phyloP scores from a whole-genome alignment of 2,329 filamentous ascomycete species.

The Penicillium italicum region DNA sequence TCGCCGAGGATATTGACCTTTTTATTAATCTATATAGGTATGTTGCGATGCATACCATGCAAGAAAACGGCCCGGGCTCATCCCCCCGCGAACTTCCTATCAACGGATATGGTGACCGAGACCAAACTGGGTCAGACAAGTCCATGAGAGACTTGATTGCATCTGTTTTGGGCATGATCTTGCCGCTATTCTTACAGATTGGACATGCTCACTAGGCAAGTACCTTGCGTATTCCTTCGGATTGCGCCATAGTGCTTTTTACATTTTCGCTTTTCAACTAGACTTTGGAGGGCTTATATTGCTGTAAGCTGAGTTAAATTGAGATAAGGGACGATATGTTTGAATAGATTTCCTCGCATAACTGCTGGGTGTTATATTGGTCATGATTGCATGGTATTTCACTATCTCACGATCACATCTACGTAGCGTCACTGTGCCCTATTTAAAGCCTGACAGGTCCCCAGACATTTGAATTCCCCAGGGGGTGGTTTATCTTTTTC shows the following conservation, averaged over 20 bases:
- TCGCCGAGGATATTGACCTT: slow-evolving; percentile 1
- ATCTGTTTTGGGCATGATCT: slow-evolving; percentile 47
- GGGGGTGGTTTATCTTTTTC: slow-evolving; percentile 16
- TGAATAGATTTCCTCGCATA: slow-evolving; percentile 17
- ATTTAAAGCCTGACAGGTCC: slow-evolving; percentile 16
- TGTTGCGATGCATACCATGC: slow-evolving; percentile 98
- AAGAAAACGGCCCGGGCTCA: slow-evolving; percentile 56
- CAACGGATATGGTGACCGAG: slow-evolving; percentile 46
- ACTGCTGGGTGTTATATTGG: slow-evolving; percentile 12
- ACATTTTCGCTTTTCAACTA: slow-evolving; percentile 5
- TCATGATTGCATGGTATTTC: slow-evolving; percentile 29
- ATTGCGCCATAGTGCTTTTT: background rate
- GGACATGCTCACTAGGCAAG: slow-evolving; percentile 44
- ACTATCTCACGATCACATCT: slow-evolving; percentile 25
- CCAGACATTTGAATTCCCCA: background rate
- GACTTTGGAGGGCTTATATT: slow-evolving; percentile 19
- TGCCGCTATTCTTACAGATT: slow-evolving; percentile 47
- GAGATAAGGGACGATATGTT: slow-evolving; percentile 9
- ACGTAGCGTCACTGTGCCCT: slow-evolving; percentile 25
- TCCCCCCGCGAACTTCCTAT: slow-evolving; percentile 31
- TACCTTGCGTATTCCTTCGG: background rate
- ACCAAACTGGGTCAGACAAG: slow-evolving; percentile 35
- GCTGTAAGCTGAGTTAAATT: slow-evolving; percentile 1
- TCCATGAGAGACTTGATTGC: slow-evolving; percentile 46
- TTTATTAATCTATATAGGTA: slow-evolving; percentile 56